These are phyloP conservation scores for Kodamaea derodonti DNA, from an alignment of 1,139 yeast species.

Conservation along the genomic window DNA sequence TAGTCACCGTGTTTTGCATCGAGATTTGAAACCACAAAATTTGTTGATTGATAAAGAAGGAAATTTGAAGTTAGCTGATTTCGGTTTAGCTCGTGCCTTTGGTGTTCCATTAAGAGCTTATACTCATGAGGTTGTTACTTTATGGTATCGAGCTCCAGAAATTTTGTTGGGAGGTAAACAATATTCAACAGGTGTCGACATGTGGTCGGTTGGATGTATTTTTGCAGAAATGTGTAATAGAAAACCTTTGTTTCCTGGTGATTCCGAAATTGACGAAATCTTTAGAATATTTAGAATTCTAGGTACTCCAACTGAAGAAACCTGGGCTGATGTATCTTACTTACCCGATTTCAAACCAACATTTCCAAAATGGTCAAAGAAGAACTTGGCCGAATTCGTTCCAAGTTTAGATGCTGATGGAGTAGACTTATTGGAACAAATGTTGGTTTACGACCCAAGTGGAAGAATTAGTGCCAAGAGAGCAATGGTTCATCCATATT, in stretches of 20 bases:
- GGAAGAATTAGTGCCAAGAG: slow-evolving; percentile 92
- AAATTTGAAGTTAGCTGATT: slow-evolving; percentile 90
- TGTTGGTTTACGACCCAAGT: slow-evolving; percentile 91
- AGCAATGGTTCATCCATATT: slow-evolving; percentile 87
- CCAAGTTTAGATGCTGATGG: slow-evolving; percentile 82
- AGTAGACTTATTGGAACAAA: slow-evolving; percentile 71
- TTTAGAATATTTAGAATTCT: slow-evolving; percentile 88
- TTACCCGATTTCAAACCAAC: slow-evolving; percentile 94
- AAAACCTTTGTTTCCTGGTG: slow-evolving; percentile 95
- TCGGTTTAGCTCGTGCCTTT: slow-evolving; percentile 94
- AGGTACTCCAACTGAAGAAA: slow-evolving; percentile 92
- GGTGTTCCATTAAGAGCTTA: slow-evolving; percentile 96
- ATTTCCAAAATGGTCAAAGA: slow-evolving; percentile 91
- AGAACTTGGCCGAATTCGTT: slow-evolving; percentile 66
- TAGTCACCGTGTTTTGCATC: slow-evolving; percentile 88
- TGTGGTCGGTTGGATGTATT: slow-evolving; percentile 98
- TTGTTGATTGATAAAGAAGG: slow-evolving; percentile 93
- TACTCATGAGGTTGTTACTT: slow-evolving; percentile 95
- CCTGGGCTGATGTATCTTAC: slow-evolving; percentile 95
- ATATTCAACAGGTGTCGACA: slow-evolving; percentile 96
- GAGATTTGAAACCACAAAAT: slow-evolving; percentile 96
- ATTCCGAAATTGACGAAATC: slow-evolving; percentile 95
- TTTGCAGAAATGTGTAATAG: slow-evolving; percentile 98
- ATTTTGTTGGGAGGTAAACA: slow-evolving; percentile 94
- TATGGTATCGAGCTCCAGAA: slow-evolving; percentile 98